Conservation (phyloP, 202 grass and related monocot genomes). For the Schoenoplectus tabernaemontani region DNA sequence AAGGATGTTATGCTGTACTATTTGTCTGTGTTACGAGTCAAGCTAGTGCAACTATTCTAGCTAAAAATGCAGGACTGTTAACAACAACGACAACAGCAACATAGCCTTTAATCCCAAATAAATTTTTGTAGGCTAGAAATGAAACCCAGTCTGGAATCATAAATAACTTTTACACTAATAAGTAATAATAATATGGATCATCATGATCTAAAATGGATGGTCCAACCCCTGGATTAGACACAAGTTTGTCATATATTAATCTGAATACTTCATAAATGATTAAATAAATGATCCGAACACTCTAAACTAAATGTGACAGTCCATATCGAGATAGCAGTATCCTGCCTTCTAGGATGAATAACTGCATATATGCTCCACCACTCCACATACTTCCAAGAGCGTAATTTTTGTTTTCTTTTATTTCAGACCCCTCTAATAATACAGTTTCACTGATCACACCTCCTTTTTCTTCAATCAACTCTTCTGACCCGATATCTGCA, state of each 20-base stretch:
- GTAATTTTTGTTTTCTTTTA: conserved; percentile 17
- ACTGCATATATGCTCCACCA: background rate
- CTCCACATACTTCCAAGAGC: background rate
- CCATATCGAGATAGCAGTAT: background rate
- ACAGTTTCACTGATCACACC: conserved; percentile 59
- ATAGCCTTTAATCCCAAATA: too few relatives aligned
- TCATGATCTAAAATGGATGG: background rate
- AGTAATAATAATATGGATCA: too few relatives aligned
- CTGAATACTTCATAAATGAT: background rate
- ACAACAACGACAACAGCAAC: too few relatives aligned
- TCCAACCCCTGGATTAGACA: background rate
- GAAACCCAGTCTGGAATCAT: too few relatives aligned
- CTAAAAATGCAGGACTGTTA: background rate
- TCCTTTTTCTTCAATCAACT: conserved; percentile 34
- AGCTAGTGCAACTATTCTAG: background rate
- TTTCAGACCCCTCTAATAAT: conserved; percentile 65
- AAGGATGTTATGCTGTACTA: background rate
- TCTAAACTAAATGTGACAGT: background rate
- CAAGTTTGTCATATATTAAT: background rate
- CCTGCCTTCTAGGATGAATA: background rate
- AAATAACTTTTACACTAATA: too few relatives aligned
- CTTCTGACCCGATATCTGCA: conserved; percentile 48
- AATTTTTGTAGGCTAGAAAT: too few relatives aligned
- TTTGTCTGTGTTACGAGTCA: background rate
- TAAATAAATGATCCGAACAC: background rate